Base-by-base conservation (phyloP, 257 asterid species). In the Penstemon davidsonii region DNA sequence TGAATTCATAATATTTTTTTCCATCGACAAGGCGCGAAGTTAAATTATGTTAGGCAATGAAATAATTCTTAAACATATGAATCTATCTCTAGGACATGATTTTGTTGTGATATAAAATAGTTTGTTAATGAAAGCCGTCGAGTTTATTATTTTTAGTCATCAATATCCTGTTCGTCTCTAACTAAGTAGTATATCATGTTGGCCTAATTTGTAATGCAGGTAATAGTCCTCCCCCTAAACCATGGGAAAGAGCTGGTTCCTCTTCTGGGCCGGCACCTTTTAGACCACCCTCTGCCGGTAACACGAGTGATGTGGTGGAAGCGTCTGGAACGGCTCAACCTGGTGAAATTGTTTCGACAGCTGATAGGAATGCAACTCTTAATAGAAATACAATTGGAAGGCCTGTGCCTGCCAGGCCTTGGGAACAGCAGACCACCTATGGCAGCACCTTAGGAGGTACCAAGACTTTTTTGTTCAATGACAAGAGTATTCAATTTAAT, bases 291-390 rank as follows among this genome's bases (percentile, higher is more conserved):
- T 88, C 97, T 61, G 70, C 91, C 40, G 99, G 97, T 38, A 88
- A 81, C 74, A 93, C 99, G 37, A 90, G 95, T 72, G 94, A 88
- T 47, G 82, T 84, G 56, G 99, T 93, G 13, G 99, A 88, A 83
- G 88, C 96, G 53, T 88, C 99, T 37, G 97, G 99, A 68, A 90
- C 90, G 9, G 96, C 97, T 45, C 89, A 82, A 62, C 96, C 96
- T 18, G 98, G 96, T 66, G 97, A 93, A 76, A 81, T 79, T 78
- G 97, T 93, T 78, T 70, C 95, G 51, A 61, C 87, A 5, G 73
- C 93, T 43, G 73, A 79, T 73, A 67, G 81, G 79, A 85, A 67
- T 75, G 55, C 87, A 36, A 9, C 81, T 38, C 83, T 72, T 60
- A 87, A 78, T 71, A 71, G 75, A 62, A 88, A 75, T 70, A 37